phyloP scores from a whole-genome alignment of 495 filamentous ascomycete genomes.

The Oidiodendron maius region DNA sequence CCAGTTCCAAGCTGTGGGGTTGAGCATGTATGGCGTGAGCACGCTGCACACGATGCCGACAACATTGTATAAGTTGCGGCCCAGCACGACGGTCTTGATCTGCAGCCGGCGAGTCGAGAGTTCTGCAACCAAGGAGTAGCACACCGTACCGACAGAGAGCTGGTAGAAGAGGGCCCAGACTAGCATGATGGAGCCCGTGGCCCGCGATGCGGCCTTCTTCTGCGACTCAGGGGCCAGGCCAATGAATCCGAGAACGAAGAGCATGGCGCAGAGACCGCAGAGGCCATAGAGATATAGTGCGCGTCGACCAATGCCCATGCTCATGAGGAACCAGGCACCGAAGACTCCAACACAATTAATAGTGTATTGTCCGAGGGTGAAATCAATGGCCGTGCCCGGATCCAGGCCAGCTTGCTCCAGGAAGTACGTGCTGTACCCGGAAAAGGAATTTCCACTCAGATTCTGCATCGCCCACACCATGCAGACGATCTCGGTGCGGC shows the following conservation, averaged over 20 bases:
- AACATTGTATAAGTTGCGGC: conserved; percentile 67
- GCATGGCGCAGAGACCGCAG: conserved; percentile 56
- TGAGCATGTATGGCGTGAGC: conserved; percentile 71
- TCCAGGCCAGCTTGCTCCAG: conserved; percentile 64
- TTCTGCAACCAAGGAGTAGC: conserved; percentile 72
- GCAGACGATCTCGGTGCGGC: conserved; percentile 73
- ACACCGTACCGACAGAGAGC: conserved; percentile 70
- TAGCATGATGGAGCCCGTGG: conserved; percentile 66
- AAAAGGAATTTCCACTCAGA: conserved; percentile 71
- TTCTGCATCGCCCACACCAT: conserved; percentile 85
- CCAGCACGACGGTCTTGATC: conserved; percentile 70
- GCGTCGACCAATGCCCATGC: conserved; percentile 61
- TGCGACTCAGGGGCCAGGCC: conserved; percentile 53
- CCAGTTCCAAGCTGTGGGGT: conserved; percentile 71
- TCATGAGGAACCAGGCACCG: conserved; percentile 70
- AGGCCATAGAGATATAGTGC: conserved; percentile 66
- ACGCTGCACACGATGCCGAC: conserved; percentile 64
- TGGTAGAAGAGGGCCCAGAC: conserved; percentile 72
- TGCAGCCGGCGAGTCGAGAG: conserved; percentile 67
- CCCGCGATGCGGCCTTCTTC: conserved; percentile 50
- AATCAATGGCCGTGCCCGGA: conserved; percentile 53
- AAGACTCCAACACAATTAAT: conserved; percentile 73
- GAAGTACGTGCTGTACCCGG: conserved; percentile 75
- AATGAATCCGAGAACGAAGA: conserved; percentile 69
- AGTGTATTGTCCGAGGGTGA: conserved; percentile 68